Evolutionary conservation across 768 basidiomycete species (phyloP), one percentile per base, ranked within the genome.

Genomic region (Lentinula sp.): DNA sequence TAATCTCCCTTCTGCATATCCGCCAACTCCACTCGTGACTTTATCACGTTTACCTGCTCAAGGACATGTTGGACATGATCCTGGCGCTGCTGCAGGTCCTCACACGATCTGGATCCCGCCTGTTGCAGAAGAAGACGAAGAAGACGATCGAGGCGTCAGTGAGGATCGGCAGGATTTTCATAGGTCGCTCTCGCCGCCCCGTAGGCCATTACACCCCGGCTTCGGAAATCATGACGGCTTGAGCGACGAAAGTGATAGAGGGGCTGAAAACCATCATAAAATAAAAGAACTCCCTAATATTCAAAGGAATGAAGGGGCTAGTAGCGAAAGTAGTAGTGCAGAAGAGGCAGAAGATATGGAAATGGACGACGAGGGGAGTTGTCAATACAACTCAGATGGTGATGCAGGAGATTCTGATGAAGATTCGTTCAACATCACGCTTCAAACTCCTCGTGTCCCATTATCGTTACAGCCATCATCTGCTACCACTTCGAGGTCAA

Each of bases 1-100:
- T 11, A 76, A 85, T 16, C 86, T 90, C 57, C 89, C 89, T 34
- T 84, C 89, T 4, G 89, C 89, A 37, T 91, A 91, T 66, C 89
- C 88, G 8, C 78, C 87, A 0, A 89, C 87, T 13, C 88, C 88
- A 10, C 65, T 84, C n/a, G 74, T 74, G 21, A 70, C 71, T 16
- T 70, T 76, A 3, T 66, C 75, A 28, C 70, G 68, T 18, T 73
- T 76, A 51, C 74, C 40, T 34, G 39, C 28, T 21, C 61, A 21
- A 40, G 55, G 55, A 28, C 55, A 56, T 39, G 39, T 39, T n/a
- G 39, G 60, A 21, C 42, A 61, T 40, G 60, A 53, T 23, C 32
- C 39, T 8, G 60, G 62, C 61, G 61, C 21, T 54, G 59, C 52
- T 11, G 62, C 46, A 66, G n/a, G 34, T 67, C 11, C 60, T 67